A percentile compares a stretch with the other conserved stretches of the same genome.
Evolutionary conservation across 306 rosid genomes (phyloP).

Genomic region (Corylus heterophylla): DNA sequence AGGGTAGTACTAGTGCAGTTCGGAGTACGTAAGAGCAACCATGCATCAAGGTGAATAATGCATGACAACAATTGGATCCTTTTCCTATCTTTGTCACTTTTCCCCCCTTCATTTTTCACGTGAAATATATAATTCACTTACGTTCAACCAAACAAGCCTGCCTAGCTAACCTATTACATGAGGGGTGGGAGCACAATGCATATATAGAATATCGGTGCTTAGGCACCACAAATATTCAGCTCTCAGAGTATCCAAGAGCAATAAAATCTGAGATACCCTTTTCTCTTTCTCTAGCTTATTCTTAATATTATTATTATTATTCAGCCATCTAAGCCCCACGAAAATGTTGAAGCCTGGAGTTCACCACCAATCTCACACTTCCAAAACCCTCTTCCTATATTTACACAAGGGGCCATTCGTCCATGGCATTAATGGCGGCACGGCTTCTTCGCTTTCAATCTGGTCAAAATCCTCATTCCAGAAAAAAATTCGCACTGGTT

Average conservation of each 20-base stretch:
- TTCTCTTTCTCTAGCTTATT: neutral
- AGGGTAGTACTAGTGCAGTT: no score
- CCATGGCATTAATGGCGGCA: neutral
- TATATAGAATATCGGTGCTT: no score
- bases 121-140: no score
- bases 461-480: neutral
- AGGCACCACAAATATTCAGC: no score
- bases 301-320: neutral
- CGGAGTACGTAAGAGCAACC: no score
- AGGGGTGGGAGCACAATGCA: no score
- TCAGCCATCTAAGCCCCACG: neutral
- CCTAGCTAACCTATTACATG: no score
- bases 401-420: slow-evolving; percentile 6
- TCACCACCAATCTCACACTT: slow-evolving; percentile 8
- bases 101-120: no score
- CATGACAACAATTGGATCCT: no score
- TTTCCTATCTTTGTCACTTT: no score
- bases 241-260: neutral
- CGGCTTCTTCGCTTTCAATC: slow-evolving; percentile 12
- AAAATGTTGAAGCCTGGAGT: slow-evolving; percentile 32
- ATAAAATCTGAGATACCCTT: neutral
- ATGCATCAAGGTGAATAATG: no score
- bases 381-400: slow-evolving; percentile 18
- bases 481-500: neutral
- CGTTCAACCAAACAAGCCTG: no score